Evolutionary conservation across 164 flowering plant genomes (phyloP), one percentile per base, ranked within the genome.

Genomic region (Nelumbo lutea): DNA sequence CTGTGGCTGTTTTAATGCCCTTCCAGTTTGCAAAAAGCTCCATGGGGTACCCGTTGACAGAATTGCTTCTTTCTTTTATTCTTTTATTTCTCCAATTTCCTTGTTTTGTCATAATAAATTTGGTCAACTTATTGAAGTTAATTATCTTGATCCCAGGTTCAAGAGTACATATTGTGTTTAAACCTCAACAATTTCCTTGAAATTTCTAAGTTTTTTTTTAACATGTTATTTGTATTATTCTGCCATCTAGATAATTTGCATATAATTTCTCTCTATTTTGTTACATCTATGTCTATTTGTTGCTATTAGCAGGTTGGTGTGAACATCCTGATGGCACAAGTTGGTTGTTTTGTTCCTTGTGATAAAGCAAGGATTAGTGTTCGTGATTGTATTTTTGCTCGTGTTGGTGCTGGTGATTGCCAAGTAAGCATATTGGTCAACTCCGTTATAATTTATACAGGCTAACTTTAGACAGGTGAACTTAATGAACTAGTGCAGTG

Each of bases 391-490:
- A 92, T 92, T 67, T 95, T 92, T 85, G 96, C 98, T 79, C 97
- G 99, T 79, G 99, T 95, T 10, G 99, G 99, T 76, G 99, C 99
- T 76, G 97, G 99, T 57, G 99, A 95, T 79, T 95, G 98, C 78
- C 98, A 95, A 75, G 99, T 95, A 72, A 85, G 86, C 83, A 52
- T 2, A 51, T 14, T 61, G 40, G 38, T 14, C 39, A 27, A 42
- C n/a, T 42, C 40, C 42, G 38, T 56, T 45, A 68, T 38, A 40
- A 2, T 39, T 14, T 56, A 39, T 9, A 52, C 1, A 48, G 52
- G 59, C 11, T 42, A 6, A 51, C 48, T 50, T 64, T 1, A 9
- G 42, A 38, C 41, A 48, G 52, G 38, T 59, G 63, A 58, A 46
- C 51, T 6, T 67, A 44, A 53, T 59, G 38, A 6, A 2, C 27